Base-by-base conservation (phyloP, 495 filamentous ascomycete species). In the Neurospora terricola region DNA sequence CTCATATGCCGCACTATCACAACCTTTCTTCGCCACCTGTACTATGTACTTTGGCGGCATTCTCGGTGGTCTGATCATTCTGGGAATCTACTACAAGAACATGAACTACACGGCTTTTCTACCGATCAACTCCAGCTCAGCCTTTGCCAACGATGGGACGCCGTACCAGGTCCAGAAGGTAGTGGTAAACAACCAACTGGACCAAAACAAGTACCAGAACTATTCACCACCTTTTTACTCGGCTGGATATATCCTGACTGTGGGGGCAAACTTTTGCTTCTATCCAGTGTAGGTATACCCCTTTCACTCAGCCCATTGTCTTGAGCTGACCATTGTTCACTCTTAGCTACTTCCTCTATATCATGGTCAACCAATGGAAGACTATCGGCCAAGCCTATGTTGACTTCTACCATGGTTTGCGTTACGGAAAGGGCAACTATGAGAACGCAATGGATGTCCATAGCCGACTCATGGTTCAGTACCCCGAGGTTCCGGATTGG, bases 171-270 rank as follows among this genome's bases (percentile, higher is more conserved):
- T 90, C 5, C 78, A 81, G 62, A 83, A 79, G 11, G 87, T 90
- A 18, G 86, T 86, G 2, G 77, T 83, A 0, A 77, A 87, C 2
- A 86, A 84, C 71, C 86, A 82, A 16, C 82, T 90, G 34, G 83
- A 90, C 75, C 72, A 79, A 42, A 74, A 69, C 23, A 81, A 83
- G 45, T 90, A 90, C 78, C 75, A 86, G 42, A 70, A 78, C 0
- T 90, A 91, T 76, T 90, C 88, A 2, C 88, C 87, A 5, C 81
- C 89, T 0, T 91, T 88, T 79, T 78, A 90, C 71, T 89, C 88
- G 2, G 88, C 88, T 9, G 88, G 88, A 1, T 90, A 89, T 76
- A 83, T 86, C 38, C 76, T 91, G 16, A 81, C 78, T 38, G 88
- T 89, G 62, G 88, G 88, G 18, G 82, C 89, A 23, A 87, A 86